Conservation (phyloP, 2,329 filamentous ascomycete genomes). For the Xylariaceae sp. region DNA sequence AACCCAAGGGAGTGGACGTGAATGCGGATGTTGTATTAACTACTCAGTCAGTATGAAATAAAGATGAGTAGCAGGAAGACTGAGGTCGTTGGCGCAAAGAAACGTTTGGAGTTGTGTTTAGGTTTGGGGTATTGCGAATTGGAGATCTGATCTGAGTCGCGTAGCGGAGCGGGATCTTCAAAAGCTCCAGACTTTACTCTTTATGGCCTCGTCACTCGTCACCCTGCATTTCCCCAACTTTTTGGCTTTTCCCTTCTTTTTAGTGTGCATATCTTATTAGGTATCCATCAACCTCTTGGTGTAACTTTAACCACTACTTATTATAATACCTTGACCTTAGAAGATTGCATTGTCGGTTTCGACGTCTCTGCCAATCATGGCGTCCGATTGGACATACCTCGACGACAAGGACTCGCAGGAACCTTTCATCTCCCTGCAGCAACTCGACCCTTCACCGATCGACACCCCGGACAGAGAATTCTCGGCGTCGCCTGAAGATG, state of each 20-base stretch:
- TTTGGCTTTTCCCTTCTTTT: too few relatives aligned
- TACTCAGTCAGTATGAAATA: too few relatives aligned
- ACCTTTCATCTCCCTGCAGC: constrained; percentile 61
- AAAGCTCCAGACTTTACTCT: neutral
- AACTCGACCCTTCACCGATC: constrained; percentile 79
- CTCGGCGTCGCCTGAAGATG: constrained; percentile 34
- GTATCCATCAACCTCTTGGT: too few relatives aligned
- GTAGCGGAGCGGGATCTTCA: neutral
- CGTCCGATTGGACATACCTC: constrained; percentile 32
- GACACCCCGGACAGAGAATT: constrained; percentile 49
- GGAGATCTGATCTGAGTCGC: constrained; percentile 30
- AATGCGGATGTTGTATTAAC: constrained; percentile 36
- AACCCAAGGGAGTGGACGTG: too few relatives aligned
- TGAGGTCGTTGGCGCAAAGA: too few relatives aligned
- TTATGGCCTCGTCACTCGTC: neutral
- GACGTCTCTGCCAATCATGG: constrained; percentile 15
- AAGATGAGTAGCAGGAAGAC: too few relatives aligned
- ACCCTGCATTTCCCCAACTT: too few relatives aligned
- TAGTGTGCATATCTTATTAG: too few relatives aligned
- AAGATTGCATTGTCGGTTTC: neutral
- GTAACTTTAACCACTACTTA: too few relatives aligned
- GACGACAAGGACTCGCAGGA: constrained; percentile 41
- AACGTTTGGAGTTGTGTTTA: too few relatives aligned
- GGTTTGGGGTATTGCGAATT: constrained; percentile 13
- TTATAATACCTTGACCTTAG: neutral